Base-by-base conservation (phyloP, 1,139 yeast species). In the Blastobotrys serpentis region DNA sequence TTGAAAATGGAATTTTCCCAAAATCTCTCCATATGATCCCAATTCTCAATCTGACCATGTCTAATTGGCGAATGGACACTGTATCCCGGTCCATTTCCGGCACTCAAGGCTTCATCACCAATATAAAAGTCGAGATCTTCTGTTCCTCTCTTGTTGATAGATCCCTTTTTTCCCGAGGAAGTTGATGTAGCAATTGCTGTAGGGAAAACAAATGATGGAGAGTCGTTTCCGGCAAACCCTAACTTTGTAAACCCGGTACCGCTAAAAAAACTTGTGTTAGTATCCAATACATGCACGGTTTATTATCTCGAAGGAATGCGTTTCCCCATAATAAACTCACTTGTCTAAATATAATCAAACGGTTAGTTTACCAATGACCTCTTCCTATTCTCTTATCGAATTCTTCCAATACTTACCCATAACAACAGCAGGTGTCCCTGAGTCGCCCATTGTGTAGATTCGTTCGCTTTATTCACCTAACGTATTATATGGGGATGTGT, bases 21-120 rank as follows among this genome's bases (percentile, higher is more conserved):
- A 69, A 89, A 90, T 65, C 98, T 78, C 69, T 92, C 99, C 99
- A 92, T 92, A 66, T 92, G 97, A 71, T 94, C 98, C 99, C 99
- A 92, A 67, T 92, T 89, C 68, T 92, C 98, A 56, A 92, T 84
- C 72, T 92, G 98, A 18, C 99, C 99, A 64, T 92, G 98, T 67
- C 87, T 85, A 56, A 92, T 88, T 14, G 99, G 99, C 63, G 92
- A 92, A 55, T 82, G 81, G 54, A 94, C 74, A 40, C 92, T 86
- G 68, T 92, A 94, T 46, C 88, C 84, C 14, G 95, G 89, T 2
- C 96, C 95, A 64, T 81, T 84, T 13, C 97, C 84, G 11, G 96
- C 96, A 45, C 78, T 79, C 37, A 92, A 65, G 1, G 98, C 99
- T 66, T 90, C 98, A 62, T 92, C 92, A 26, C 99, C 98, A 62